These are phyloP conservation scores for Pyropia yezoensis DNA, from an alignment of 23 red algal genomes.

Conservation along the genomic window DNA sequence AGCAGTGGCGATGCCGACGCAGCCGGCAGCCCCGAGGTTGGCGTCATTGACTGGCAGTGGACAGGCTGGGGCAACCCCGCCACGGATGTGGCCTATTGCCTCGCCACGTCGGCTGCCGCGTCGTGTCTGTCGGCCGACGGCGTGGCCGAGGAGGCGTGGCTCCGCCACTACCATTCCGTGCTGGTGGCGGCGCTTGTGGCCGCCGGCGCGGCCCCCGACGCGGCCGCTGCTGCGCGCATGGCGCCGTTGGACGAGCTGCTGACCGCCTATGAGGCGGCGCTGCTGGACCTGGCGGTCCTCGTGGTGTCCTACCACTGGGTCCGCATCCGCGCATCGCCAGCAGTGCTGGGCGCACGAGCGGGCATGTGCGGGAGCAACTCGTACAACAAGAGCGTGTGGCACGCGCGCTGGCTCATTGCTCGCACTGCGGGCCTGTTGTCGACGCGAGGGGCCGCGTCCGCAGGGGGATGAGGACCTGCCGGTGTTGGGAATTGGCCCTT, in stretches of 20 bases:
- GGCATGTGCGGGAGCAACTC: slow-evolving; percentile 24
- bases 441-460: too few species aligned
- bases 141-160: slow-evolving; percentile 3
- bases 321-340: slow-evolving; percentile 21
- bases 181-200: slow-evolving; percentile 14
- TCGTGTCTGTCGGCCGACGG: slow-evolving; percentile 8
- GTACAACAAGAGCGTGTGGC: slow-evolving; percentile 44
- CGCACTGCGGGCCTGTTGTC: too few species aligned
- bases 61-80: slow-evolving; percentile 33
- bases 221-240: background rate
- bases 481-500: too few species aligned
- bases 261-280: slow-evolving; percentile 10
- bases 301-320: slow-evolving; percentile 51
- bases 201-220: slow-evolving; percentile 24
- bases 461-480: too few species aligned
- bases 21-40: slow-evolving; percentile 18
- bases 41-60: slow-evolving; percentile 70
- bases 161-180: slow-evolving; percentile 21
- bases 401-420: slow-evolving; percentile 31
- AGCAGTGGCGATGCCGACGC: background rate
- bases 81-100: slow-evolving; percentile 45
- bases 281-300: slow-evolving; percentile 38
- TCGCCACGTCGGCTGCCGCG: slow-evolving; percentile 10
- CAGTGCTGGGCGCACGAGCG: slow-evolving; percentile 7
- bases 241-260: slow-evolving; percentile 15